A percentile compares a stretch with the other conserved stretches of the same genome.
phyloP scores from a whole-genome alignment of 164 flowering plant species.

The Litsea cubeba region DNA sequence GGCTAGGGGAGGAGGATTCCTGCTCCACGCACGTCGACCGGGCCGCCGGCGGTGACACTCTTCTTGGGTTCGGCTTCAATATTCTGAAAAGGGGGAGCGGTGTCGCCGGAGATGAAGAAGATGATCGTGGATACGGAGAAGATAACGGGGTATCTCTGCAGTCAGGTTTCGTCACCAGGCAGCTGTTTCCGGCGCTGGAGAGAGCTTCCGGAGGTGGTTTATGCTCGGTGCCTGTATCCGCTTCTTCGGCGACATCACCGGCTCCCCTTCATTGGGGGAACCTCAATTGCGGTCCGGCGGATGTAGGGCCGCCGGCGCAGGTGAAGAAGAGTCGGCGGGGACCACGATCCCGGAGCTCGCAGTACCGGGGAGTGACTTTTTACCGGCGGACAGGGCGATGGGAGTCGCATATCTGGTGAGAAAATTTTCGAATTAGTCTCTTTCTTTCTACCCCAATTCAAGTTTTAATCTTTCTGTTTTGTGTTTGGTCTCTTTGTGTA shows the following conservation, averaged over 20 bases:
- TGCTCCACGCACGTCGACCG: slow-evolving; percentile 23
- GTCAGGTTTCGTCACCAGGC: slow-evolving; percentile 32
- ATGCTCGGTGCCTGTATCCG: slow-evolving; percentile 43
- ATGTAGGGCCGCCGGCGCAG: slow-evolving; percentile 8
- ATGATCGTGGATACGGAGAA: slow-evolving; percentile 14
- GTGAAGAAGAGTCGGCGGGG: slow-evolving; percentile 85
- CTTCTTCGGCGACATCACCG: slow-evolving; percentile 18
- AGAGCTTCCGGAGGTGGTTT: slow-evolving; percentile 33
- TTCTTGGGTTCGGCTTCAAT: slow-evolving; percentile 33
- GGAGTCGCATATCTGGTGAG: slow-evolving; percentile 90
- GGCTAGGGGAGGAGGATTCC: slow-evolving; percentile 42
- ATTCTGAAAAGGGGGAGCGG: slow-evolving; percentile 23
- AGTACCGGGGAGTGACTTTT: slow-evolving; percentile 91
- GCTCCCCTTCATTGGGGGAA: slow-evolving; percentile 37
- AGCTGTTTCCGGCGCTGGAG: slow-evolving; percentile 37
- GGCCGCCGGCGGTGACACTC: slow-evolving; percentile 4
- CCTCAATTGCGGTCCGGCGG: slow-evolving; percentile 23
- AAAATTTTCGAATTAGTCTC: too few relatives aligned
- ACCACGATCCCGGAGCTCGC: slow-evolving; percentile 89
- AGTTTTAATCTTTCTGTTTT: neutral
- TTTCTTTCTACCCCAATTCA: neutral
- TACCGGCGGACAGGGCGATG: slow-evolving; percentile 90
- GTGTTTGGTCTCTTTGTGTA: slow-evolving; percentile 11
- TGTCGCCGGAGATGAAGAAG: neutral
- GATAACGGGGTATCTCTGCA: slow-evolving; percentile 1